These are phyloP conservation scores for Lotmaria passim DNA, from an alignment of 208 protist species.

Conservation along the genomic window DNA sequence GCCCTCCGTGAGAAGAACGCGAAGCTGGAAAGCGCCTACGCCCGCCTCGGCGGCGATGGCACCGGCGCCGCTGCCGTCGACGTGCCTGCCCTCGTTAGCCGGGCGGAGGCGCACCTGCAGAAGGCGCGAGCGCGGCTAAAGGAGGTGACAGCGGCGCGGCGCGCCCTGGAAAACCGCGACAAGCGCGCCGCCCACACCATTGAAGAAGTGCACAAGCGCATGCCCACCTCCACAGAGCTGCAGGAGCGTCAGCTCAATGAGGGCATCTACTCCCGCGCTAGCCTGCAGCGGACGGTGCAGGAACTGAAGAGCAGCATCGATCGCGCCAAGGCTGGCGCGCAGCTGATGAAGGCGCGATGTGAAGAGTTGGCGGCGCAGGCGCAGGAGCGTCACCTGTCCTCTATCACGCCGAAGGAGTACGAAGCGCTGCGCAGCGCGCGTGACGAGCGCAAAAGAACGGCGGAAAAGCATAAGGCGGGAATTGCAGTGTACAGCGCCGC, in stretches of 20 bases:
- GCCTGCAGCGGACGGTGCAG: conserved; percentile 45
- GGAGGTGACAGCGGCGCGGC: conserved; percentile 42
- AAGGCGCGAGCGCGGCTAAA: conserved; percentile 43
- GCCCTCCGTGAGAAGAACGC: conserved; percentile 41
- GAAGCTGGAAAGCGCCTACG: conserved; percentile 35
- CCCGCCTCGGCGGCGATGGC: conserved; percentile 35
- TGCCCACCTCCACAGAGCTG: conserved; percentile 42
- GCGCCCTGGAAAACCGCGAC: conserved; percentile 56
- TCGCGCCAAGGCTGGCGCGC: conserved; percentile 27
- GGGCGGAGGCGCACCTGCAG: conserved; percentile 56
- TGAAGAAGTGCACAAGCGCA: conserved; percentile 50
- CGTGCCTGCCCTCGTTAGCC: conserved; percentile 43
- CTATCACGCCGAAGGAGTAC: conserved; percentile 65
- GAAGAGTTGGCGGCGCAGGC: conserved; percentile 52
- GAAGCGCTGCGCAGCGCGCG: conserved; percentile 36
- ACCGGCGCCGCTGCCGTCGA: conserved; percentile 18
- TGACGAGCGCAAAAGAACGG: conserved; percentile 36
- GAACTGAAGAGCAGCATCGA: conserved; percentile 45
- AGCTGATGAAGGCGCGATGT: conserved; percentile 45
- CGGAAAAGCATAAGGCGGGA: conserved; percentile 34
- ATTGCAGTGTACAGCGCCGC: conserved; percentile 62
- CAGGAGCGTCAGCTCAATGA: conserved; percentile 67
- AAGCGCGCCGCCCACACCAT: conserved; percentile 72
- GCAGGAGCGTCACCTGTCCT: conserved; percentile 19
- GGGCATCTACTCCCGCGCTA: conserved; percentile 63